These are phyloP conservation scores for Pythium guiyangense DNA, from an alignment of 352 stramenopile species.

Conservation along the genomic window DNA sequence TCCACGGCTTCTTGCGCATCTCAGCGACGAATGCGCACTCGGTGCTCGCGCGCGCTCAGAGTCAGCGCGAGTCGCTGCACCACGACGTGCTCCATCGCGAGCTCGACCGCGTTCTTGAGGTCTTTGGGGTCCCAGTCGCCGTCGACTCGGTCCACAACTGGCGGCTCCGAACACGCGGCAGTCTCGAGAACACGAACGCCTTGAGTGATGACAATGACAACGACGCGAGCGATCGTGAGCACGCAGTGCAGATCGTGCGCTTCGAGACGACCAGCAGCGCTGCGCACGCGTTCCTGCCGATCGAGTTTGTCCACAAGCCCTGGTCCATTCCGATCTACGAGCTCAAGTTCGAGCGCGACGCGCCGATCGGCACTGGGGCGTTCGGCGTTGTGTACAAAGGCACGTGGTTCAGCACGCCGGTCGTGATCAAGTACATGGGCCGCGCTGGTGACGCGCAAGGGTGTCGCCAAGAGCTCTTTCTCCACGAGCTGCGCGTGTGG, in stretches of 20 bases:
- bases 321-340: slow-evolving; percentile 7
- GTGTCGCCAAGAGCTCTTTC: neutral
- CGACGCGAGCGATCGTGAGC: neutral
- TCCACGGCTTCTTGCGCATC: slow-evolving; percentile 2
- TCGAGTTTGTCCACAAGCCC: neutral
- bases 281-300: too few species aligned
- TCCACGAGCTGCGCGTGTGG: slow-evolving; percentile 10
- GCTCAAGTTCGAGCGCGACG: neutral
- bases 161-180: neutral
- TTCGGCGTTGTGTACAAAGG: slow-evolving; percentile 4
- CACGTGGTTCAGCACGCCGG: slow-evolving; percentile 1
- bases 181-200: too few species aligned
- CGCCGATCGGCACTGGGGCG: neutral
- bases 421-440: slow-evolving; percentile 9
- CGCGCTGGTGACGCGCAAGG: neutral
- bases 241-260: neutral
- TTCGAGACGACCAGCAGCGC: neutral
- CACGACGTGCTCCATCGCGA: slow-evolving; percentile 3
- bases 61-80: neutral
- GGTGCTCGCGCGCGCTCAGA: neutral
- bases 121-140: neutral
- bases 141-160: slow-evolving; percentile 1
- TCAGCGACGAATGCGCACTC: neutral
- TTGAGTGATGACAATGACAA: neutral
- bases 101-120: neutral